Evolutionary conservation across 1,284 basidiomycete genomes (phyloP).

Genomic region (Ustilago curta): DNA sequence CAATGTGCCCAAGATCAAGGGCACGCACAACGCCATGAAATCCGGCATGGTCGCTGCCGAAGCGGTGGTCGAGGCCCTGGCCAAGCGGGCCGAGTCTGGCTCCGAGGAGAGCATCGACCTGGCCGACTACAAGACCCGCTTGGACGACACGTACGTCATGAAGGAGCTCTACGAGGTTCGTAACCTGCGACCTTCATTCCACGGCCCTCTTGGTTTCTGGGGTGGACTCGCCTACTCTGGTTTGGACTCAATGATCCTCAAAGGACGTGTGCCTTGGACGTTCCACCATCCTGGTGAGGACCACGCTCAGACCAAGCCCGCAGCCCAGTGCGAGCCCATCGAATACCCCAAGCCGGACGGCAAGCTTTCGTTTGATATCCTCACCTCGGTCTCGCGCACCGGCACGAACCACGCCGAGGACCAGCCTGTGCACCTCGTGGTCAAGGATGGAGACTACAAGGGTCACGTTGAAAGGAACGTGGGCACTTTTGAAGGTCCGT

Average conservation of each 20-base stretch:
- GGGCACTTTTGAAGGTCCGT: conserved; percentile 81
- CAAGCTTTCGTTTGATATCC: conserved; percentile 91
- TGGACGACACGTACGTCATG: conserved; percentile 87
- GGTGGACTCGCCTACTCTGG: conserved; percentile 93
- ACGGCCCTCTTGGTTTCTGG: conserved; percentile 83
- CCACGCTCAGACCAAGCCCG: conserved; percentile 72
- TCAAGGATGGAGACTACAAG: conserved; percentile 72
- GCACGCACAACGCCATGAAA: conserved; percentile 99
- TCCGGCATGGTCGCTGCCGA: conserved; percentile 97
- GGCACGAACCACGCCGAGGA: conserved; percentile 97
- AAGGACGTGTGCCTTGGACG: conserved; percentile 91
- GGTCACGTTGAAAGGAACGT: conserved; percentile 78
- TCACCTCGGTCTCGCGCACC: conserved; percentile 90
- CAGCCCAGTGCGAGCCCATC: conserved; percentile 79
- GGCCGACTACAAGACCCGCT: conserved; percentile 79
- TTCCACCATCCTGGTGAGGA: conserved; percentile 80
- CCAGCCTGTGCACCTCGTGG: conserved; percentile 85
- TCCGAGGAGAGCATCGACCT: conserved; percentile 75
- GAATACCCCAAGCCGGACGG: conserved; percentile 90
- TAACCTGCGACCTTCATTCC: conserved; percentile 92
- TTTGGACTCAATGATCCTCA: conserved; percentile 85
- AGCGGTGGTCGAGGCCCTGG: conserved; percentile 79
- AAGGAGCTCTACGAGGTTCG: conserved; percentile 89
- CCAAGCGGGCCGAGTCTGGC: conserved; percentile 65
- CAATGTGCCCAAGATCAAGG: conserved; percentile 98